phyloP scores from a whole-genome alignment of 2,329 filamentous ascomycete species.

The Epichloe coenophiala region DNA sequence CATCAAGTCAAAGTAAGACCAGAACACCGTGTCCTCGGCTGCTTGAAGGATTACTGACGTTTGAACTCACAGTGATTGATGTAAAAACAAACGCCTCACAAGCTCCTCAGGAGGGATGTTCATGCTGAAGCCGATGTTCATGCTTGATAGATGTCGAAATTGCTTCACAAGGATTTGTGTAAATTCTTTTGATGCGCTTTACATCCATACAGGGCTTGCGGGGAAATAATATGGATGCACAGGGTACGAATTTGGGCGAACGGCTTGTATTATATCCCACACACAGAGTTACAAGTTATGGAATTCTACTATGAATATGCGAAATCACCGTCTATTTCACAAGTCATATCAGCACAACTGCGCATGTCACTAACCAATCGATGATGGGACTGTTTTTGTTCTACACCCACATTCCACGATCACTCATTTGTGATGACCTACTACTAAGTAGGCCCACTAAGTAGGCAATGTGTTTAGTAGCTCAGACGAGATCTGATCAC shows the following conservation, averaged over 20 bases:
- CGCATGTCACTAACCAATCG: no score
- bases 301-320: background rate
- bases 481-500: no score
- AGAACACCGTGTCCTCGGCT: background rate
- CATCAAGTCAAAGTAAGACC: constrained; percentile 60
- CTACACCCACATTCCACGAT: background rate
- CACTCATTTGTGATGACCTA: background rate
- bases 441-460: background rate
- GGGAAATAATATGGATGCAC: background rate
- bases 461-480: no score
- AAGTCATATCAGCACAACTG: background rate
- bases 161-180: background rate
- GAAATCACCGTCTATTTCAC: background rate
- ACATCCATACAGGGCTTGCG: background rate
- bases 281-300: background rate
- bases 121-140: constrained; percentile 17
- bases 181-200: background rate
- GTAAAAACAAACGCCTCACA: constrained; percentile 70
- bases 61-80: constrained; percentile 61
- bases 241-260: background rate
- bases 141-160: background rate
- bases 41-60: constrained; percentile 11
- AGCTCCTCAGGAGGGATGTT: constrained; percentile 58
- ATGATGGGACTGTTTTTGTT: background rate
- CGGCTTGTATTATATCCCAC: background rate